These are phyloP conservation scores for Thermoascus crustaceus DNA, from an alignment of 2,329 filamentous ascomycete species.

Conservation along the genomic window DNA sequence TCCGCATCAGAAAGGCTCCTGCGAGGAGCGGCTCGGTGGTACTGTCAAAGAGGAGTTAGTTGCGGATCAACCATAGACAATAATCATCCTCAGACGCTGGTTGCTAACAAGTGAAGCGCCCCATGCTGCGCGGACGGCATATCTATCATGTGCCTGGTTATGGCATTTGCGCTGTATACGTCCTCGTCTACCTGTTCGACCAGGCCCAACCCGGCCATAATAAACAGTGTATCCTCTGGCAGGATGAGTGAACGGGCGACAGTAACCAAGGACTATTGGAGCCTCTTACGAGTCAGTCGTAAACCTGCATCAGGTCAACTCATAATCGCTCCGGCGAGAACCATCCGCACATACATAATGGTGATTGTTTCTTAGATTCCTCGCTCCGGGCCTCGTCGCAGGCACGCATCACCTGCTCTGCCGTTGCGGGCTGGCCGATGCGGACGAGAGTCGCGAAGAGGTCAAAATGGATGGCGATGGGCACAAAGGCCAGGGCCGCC, in stretches of 20 bases:
- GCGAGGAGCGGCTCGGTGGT: conserved; percentile 29
- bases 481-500: conserved; percentile 29
- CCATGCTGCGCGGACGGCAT: conserved; percentile 30
- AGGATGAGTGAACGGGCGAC: conserved; percentile 2
- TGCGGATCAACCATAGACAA: background rate
- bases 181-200: conserved; percentile 25
- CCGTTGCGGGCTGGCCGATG: conserved; percentile 18
- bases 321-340: background rate
- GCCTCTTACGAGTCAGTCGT: conserved; percentile 16
- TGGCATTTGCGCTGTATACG: conserved; percentile 23
- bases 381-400: conserved; percentile 13
- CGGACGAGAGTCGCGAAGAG: conserved; percentile 22
- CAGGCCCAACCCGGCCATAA: conserved; percentile 29
- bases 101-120: conserved; percentile 28
- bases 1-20: conserved; percentile 28
- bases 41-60: conserved; percentile 8
- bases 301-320: conserved; percentile 9
- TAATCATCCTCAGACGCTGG: background rate
- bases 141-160: conserved; percentile 27
- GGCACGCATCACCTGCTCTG: conserved; percentile 18
- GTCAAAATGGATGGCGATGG: conserved; percentile 28
- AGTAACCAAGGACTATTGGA: no score
- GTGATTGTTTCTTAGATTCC: conserved; percentile 9
- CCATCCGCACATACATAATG: conserved; percentile 17
- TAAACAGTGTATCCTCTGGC: conserved; percentile 29